Percentiles rank a stretch among this genome's conserved stretches.
Evolutionary conservation across 805 yeast species (phyloP).

Genomic region (Candida coleopterorum): DNA sequence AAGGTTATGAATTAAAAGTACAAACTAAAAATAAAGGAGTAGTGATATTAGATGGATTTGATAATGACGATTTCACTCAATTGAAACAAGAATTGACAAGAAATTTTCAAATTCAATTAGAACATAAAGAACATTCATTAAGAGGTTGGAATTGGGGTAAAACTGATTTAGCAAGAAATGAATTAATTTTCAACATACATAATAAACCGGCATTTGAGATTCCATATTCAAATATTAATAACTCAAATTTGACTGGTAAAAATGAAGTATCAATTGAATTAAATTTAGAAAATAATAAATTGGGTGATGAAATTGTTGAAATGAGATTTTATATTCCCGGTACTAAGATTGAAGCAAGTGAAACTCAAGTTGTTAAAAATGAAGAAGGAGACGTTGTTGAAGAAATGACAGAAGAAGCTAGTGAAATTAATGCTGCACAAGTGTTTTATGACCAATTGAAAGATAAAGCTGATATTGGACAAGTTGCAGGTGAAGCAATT

Average conservation of each 20-base stretch:
- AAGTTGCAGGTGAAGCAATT: conserved; percentile 89
- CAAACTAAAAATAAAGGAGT: conserved; percentile 88
- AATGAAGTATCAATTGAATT: conserved; percentile 92
- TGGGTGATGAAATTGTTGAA: conserved; percentile 96
- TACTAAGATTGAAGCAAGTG: conserved; percentile 55
- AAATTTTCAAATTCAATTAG: conserved; percentile 67
- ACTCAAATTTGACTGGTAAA: conserved; percentile 86
- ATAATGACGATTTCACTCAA: conserved; percentile 71
- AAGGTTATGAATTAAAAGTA: conserved; percentile 85
- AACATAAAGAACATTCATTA: conserved; percentile 82
- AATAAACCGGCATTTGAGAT: conserved; percentile 89
- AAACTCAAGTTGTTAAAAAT: conserved; percentile 22
- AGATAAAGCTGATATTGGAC: conserved; percentile 92
- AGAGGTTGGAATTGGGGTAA: conserved; percentile 99
- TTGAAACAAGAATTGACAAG: conserved; percentile 81
- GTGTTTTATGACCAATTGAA: conserved; percentile 86
- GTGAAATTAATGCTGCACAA: conserved; percentile 67
- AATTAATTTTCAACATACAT: conserved; percentile 77
- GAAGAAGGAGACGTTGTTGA: conserved; percentile 30
- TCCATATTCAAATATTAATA: conserved; percentile 74
- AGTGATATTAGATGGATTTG: conserved; percentile 88
- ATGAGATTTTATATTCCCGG: conserved; percentile 93
- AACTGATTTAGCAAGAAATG: conserved; percentile 87
- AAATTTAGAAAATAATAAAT: conserved; percentile 56
- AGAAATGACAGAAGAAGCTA: conserved; percentile 32